These are phyloP conservation scores for Proliferodiscus dingleyae DNA, from an alignment of 2,329 filamentous ascomycete species.

Conservation along the genomic window DNA sequence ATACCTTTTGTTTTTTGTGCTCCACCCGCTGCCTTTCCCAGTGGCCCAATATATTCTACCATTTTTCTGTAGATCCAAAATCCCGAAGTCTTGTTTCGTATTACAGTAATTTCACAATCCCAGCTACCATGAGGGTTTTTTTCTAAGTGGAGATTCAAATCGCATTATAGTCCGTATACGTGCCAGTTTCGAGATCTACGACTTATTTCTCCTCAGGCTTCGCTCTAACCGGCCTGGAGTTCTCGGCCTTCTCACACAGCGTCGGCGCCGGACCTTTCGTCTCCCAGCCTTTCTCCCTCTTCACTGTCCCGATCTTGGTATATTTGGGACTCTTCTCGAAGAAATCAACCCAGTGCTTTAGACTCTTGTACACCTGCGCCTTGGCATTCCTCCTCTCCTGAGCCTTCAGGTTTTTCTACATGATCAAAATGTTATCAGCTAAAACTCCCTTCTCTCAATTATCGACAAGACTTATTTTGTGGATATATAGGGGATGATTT, in stretches of 20 bases:
- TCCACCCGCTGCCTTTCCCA: neutral
- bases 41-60: no score
- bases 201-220: slow-evolving; percentile 31
- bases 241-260: slow-evolving; percentile 67
- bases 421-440: no score
- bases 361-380: slow-evolving; percentile 58
- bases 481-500: no score
- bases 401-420: slow-evolving; percentile 44
- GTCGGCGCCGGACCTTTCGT: slow-evolving; percentile 44
- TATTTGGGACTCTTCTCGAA: slow-evolving; percentile 80
- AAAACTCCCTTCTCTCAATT: no score
- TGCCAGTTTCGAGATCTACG: slow-evolving; percentile 13
- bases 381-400: slow-evolving; percentile 62
- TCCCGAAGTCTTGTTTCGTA: no score
- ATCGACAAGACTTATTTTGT: no score
- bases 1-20: neutral
- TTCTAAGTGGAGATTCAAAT: neutral
- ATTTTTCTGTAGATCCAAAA: no score
- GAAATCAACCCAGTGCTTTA: slow-evolving; percentile 76
- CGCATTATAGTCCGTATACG: neutral
- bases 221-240: slow-evolving; percentile 48
- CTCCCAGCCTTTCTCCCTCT: slow-evolving; percentile 56
- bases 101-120: slow-evolving; percentile 7
- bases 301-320: slow-evolving; percentile 70
- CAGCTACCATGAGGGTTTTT: slow-evolving; percentile 29